Base-by-base conservation (phyloP, 306 rosid genomes). In the Nissolia schottii region DNA sequence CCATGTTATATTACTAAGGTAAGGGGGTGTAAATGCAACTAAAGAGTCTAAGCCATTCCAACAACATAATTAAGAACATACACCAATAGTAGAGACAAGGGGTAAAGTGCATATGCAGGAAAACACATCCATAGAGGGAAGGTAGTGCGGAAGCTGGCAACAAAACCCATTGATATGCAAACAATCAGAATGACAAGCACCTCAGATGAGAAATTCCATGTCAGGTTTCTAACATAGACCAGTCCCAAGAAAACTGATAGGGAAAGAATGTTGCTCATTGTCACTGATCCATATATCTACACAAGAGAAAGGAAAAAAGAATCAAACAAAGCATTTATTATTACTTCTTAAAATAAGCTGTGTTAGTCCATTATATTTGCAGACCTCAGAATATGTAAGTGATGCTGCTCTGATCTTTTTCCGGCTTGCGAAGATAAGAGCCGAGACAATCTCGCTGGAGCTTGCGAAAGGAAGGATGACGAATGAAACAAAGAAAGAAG, bases 401-500 rank as follows among this genome's bases (percentile, higher is more conserved):
- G 96, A 87, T 51, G 93, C 74, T 12, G 91, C 87, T 82, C 16
- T 82, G 7, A 61, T 64, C 83, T 80, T 85, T 56, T 82, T 78
- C 41, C 89, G 83, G 72, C 91, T 82, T 5, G 91, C 85, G 0
- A 87, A 87, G 77, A 84, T 87, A 24, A 90, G 84, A 18, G 91
- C 88, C 7, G 96, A 64, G 12, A 87, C 91, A 19, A 88, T 82
- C 74, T 90, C 93, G 19, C 93, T 84, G 4, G 91, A 84, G 22
- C 93, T 90, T 41, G 86, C 89, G 22, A 90, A 67, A 46, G 96
- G 96, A 3, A 87, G 77, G 6, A 67, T 79, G 20, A 90, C 77
- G 49, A 87, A 90, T 0, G 96, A 87, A 77, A 90, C 75, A 77
- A 90, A 90, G 83, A 87, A 90, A 3, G 87, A 81, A 15, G 91